These are phyloP conservation scores for Suaeda aralocaspica DNA, from an alignment of 148 eudicot genomes.

Conservation along the genomic window DNA sequence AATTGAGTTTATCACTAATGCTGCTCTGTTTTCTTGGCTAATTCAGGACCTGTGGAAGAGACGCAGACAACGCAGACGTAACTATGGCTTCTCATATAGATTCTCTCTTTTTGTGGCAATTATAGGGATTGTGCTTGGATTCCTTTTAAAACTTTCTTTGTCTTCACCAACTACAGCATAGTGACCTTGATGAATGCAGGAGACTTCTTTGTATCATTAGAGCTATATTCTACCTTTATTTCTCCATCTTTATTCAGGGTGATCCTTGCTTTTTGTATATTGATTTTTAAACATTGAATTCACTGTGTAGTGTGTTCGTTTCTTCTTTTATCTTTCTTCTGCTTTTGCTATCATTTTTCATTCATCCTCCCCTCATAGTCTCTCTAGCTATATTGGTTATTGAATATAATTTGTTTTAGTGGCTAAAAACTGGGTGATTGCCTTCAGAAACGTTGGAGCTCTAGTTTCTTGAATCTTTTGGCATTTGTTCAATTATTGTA, in stretches of 20 bases:
- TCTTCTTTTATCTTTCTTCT: not conserved
- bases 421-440: not conserved
- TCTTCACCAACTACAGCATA: constrained; percentile 45
- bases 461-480: too few relatives aligned
- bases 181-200: not conserved
- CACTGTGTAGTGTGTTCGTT: not conserved
- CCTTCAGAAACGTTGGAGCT: not conserved
- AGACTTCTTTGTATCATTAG: constrained; percentile 24
- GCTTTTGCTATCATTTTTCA: not conserved
- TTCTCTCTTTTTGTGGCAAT: constrained; percentile 61
- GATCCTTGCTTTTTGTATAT: constrained; percentile 19
- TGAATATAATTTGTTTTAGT: too few relatives aligned
- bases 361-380: not conserved
- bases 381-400: not conserved
- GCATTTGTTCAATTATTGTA: too few relatives aligned
- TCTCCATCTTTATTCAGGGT: not conserved
- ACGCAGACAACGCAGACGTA: constrained; percentile 40
- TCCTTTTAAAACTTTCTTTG: constrained; percentile 47
- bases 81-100: constrained; percentile 54
- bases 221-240: not conserved
- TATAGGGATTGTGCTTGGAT: constrained; percentile 62
- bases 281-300: constrained; percentile 1
- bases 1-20: not conserved
- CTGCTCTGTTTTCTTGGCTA: not conserved
- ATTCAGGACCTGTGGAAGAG: constrained; percentile 61